A percentile compares a stretch with the other conserved stretches of the same genome.
Evolutionary conservation across 192 early-diverging fungal genomes (phyloP).

Genomic region (Geosiphon pyriformis): DNA sequence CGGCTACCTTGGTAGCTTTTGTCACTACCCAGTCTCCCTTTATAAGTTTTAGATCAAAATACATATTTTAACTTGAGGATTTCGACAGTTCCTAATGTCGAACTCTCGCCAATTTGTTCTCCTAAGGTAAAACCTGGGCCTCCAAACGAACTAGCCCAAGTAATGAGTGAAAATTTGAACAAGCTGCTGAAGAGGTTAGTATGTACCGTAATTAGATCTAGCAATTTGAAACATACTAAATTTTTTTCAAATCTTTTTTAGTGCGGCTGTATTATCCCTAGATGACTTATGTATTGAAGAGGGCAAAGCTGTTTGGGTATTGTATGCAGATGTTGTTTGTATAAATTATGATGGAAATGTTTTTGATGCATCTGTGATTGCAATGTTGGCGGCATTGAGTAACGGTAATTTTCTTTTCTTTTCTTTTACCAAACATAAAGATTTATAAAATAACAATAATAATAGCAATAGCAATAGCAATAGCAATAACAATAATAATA

Average conservation of each 20-base stretch:
- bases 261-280: conserved; percentile 57
- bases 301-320: conserved; percentile 77
- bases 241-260: conserved; percentile 21
- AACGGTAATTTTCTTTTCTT: conserved; percentile 48
- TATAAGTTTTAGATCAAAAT: background rate
- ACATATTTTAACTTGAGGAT: background rate
- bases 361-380: conserved; percentile 77
- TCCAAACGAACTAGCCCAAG: conserved; percentile 78
- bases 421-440: too few relatives aligned
- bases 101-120: conserved; percentile 86
- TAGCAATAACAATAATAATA: background rate
- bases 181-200: conserved; percentile 56
- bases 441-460: too few relatives aligned
- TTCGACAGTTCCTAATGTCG: conserved; percentile 76
- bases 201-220: background rate
- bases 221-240: too few relatives aligned
- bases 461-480: too few relatives aligned
- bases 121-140: conserved; percentile 79
- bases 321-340: conserved; percentile 87
- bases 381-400: conserved; percentile 71
- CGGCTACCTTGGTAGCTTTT: conserved; percentile 70
- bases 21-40: background rate
- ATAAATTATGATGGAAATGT: conserved; percentile 88
- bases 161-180: conserved; percentile 70
- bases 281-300: conserved; percentile 71